phyloP scores from a whole-genome alignment of 108 stramenopile genomes.

The Parietichytrium sp. region DNA sequence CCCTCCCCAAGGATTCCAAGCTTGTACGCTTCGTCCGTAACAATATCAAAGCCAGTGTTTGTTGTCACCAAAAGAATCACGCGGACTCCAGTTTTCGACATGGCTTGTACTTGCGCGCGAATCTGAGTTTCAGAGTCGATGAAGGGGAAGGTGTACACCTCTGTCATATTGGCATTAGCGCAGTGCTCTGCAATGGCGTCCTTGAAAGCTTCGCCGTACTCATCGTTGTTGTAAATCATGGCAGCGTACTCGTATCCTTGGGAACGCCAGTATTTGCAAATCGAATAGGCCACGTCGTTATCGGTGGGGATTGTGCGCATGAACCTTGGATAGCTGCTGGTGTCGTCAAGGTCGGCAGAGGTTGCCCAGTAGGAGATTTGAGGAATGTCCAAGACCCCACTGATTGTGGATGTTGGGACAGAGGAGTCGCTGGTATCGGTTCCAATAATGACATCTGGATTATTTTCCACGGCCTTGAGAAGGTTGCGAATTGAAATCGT shows the following conservation, averaged over 20 bases:
- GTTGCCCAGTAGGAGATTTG: conserved; percentile 32
- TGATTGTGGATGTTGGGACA: neutral
- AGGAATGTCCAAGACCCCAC: neutral
- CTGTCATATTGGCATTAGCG: no score
- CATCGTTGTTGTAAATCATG: conserved; percentile 3
- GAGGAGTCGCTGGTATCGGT: neutral
- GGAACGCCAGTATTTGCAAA: neutral
- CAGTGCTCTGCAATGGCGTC: no score
- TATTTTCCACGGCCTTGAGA: no score
- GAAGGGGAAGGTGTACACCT: no score
- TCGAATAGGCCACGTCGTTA: neutral
- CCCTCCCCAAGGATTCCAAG: no score
- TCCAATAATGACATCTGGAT: conserved; percentile 3
- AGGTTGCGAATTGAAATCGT: no score
- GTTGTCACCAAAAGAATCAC: no score
- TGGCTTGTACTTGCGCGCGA: no score
- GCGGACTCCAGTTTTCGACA: no score
- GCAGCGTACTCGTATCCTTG: neutral
- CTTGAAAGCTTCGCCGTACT: conserved; percentile 15
- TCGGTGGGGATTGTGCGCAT: neutral
- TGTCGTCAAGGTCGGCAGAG: conserved; percentile 15
- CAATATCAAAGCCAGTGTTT: no score
- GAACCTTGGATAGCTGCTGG: neutral
- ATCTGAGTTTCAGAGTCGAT: no score
- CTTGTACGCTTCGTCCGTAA: no score